phyloP scores from a whole-genome alignment of 441 rosid genomes.

The Gossypium lobatum region DNA sequence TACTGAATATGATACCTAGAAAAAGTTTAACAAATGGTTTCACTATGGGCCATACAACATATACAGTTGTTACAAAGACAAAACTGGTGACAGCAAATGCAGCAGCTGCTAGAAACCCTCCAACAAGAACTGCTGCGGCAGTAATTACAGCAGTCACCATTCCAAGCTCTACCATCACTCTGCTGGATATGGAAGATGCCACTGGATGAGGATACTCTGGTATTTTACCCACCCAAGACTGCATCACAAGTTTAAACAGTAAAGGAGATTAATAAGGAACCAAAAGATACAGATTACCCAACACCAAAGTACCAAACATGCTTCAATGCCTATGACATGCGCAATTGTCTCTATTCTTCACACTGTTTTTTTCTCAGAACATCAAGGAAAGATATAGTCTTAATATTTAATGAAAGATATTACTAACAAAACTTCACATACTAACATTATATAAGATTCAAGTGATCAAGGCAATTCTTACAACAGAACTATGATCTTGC shows the following conservation, averaged over 20 bases:
- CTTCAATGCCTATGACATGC: not conserved
- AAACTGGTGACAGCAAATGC: constrained; percentile 85
- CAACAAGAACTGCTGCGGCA: constrained; percentile 80
- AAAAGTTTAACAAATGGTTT: constrained; percentile 66
- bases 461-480: not conserved
- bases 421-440: not conserved
- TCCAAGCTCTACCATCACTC: constrained; percentile 92
- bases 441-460: not conserved
- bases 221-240: constrained; percentile 75
- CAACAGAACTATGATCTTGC: not conserved
- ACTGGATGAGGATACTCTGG: constrained; percentile 78
- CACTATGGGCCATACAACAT: constrained; percentile 77
- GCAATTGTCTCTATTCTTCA: not conserved
- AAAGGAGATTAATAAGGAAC: not conserved
- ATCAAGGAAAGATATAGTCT: not conserved
- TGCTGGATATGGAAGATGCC: constrained; percentile 93
- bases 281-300: constrained; percentile 1
- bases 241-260: constrained; percentile 23
- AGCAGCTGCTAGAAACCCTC: constrained; percentile 87
- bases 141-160: constrained; percentile 82
- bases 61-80: constrained; percentile 53
- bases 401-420: constrained; percentile 1
- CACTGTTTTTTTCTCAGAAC: not conserved
- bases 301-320: not conserved
- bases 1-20: constrained; percentile 42